Base-by-base conservation (phyloP, 257 asterid species). In the Solanum corneliomulleri region DNA sequence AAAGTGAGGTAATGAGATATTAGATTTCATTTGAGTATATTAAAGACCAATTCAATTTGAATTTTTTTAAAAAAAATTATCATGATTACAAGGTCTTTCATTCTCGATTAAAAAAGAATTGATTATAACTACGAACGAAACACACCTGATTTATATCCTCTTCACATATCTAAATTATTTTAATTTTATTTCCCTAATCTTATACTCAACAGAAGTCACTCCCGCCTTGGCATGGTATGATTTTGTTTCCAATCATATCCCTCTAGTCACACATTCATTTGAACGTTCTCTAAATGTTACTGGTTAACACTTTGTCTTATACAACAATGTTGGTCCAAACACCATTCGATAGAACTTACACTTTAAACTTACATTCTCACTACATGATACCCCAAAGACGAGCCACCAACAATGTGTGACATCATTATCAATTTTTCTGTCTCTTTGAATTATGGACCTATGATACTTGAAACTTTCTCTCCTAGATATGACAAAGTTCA, bases 121-220 rank as follows among this genome's bases (percentile, higher is more conserved):
- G 3, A 56, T 52, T n/a, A 18, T 0, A 56, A 3, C 1, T 20
- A 56, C 0, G 1, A 56, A 56, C 0, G 4, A 56, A 2, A 2
- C 64, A 16, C 1, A 20, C 2, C 25, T 56, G 2, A 56, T 56
- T 2, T 18, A 52, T 52, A 52, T 52, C 11, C 11, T 20, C 13
- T 58, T 58, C 27, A 58, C 68, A 21, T 58, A 27, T 58, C 13
- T 21, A 9, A 21, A 58, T 0, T 0, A 58, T 1, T 13, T 58
- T 12, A 58, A 58, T 58, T 9, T 9, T 58, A 6, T 27, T 58
- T 58, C 1, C 68, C 68, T 21, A 1, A 0, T 58, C 27, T 58
- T 21, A 13, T 21, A 8, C 12, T 58, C 27, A 20, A 21, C 2
- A 20, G 0, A 58, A 21, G 13, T 21, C 68, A 58, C 27, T 58